Conservation (phyloP, 1,284 basidiomycete genomes). For the Ganoderma boninense region DNA sequence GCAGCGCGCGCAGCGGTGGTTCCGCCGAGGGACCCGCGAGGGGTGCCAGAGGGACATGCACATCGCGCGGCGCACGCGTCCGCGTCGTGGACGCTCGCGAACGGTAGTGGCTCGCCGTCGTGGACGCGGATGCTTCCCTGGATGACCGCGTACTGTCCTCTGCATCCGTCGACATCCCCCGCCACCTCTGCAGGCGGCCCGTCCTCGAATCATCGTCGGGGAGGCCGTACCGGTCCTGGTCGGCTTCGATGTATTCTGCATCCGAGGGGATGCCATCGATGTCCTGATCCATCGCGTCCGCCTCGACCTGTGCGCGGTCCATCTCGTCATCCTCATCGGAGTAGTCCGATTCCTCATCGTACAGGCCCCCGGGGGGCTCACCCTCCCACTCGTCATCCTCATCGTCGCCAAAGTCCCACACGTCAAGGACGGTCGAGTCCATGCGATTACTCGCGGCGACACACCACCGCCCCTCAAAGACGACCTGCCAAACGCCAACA, state of each 20-base stretch:
- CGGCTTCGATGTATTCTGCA: slow-evolving; percentile 54
- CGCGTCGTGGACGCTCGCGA: slow-evolving; percentile 20
- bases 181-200: slow-evolving; percentile 31
- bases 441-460: slow-evolving; percentile 90
- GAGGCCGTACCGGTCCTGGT: slow-evolving; percentile 46
- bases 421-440: slow-evolving; percentile 82
- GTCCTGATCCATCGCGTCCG: slow-evolving; percentile 77
- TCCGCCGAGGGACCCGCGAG: slow-evolving; percentile 33
- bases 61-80: slow-evolving; percentile 21
- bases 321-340: slow-evolving; percentile 60
- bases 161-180: slow-evolving; percentile 24
- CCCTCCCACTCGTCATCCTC: slow-evolving; percentile 60
- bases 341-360: slow-evolving; percentile 57
- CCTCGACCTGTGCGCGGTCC: slow-evolving; percentile 53
- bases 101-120: slow-evolving; percentile 25
- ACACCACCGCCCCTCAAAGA: slow-evolving; percentile 91
- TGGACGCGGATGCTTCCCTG: slow-evolving; percentile 13
- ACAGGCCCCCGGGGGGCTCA: slow-evolving; percentile 38
- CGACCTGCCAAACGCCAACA: slow-evolving; percentile 94
- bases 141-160: slow-evolving; percentile 25
- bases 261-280: slow-evolving; percentile 57
- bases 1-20: slow-evolving; percentile 37
- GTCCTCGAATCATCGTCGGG: slow-evolving; percentile 39
- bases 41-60: slow-evolving; percentile 6
- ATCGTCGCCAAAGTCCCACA: slow-evolving; percentile 85